A percentile compares a stretch with the other conserved stretches of the same genome.
These are phyloP conservation scores for Kondoa malvinella DNA, from an alignment of 768 basidiomycete genomes.

Conservation along the genomic window DNA sequence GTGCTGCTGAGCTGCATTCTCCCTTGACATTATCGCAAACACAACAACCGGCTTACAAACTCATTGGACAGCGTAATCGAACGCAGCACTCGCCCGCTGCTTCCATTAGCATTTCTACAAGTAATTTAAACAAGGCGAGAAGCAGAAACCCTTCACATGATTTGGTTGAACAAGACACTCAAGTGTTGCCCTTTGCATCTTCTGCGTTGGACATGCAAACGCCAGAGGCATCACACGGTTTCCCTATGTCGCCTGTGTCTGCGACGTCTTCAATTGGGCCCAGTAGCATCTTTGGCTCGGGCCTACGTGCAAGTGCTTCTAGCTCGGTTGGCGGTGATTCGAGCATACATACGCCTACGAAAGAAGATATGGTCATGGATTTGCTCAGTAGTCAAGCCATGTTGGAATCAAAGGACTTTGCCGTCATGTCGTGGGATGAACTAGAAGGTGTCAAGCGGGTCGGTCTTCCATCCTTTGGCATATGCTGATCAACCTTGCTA, in stretches of 20 bases:
- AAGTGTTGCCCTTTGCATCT: not conserved
- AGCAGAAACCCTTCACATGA: too few species aligned
- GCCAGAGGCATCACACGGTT: not conserved
- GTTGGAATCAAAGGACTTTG: constrained; percentile 69
- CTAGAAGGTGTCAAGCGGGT: constrained; percentile 57
- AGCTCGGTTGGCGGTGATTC: not conserved
- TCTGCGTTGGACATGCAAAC: not conserved
- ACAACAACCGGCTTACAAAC: too few species aligned
- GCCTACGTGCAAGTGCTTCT: not conserved
- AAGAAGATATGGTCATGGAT: constrained; percentile 72
- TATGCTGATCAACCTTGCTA: not conserved
- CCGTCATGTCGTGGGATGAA: constrained; percentile 56
- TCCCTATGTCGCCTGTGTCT: not conserved
- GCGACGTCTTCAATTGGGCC: not conserved
- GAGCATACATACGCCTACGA: constrained; percentile 28
- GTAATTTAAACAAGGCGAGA: too few species aligned
- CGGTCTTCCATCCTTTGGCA: constrained; percentile 14
- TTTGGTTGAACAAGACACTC: too few species aligned
- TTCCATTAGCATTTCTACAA: too few species aligned
- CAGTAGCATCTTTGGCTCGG: not conserved
- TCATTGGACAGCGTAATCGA: too few species aligned
- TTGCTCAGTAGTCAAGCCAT: constrained; percentile 82
- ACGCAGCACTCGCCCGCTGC: too few species aligned
- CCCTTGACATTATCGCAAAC: not conserved
- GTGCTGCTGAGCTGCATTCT: not conserved